Evolutionary conservation across 306 rosid species (phyloP).

Genomic region (Begonia fuchsioides): DNA sequence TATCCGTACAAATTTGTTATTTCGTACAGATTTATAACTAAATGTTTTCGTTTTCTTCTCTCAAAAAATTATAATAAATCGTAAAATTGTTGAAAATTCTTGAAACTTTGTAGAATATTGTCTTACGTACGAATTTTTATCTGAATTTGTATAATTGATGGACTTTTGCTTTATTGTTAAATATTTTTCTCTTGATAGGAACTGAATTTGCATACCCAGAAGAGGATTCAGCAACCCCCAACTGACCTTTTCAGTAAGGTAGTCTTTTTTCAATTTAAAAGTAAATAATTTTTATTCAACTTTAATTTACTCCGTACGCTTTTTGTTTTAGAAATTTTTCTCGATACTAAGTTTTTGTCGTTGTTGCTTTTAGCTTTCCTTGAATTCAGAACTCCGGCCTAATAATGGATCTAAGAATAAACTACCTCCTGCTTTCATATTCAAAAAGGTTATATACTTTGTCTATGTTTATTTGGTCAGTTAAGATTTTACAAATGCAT

Average conservation of each 20-base stretch:
- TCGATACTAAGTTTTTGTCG: background rate
- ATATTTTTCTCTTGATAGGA: slow-evolving; percentile 33
- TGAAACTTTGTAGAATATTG: too few species aligned
- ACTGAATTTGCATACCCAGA: slow-evolving; percentile 61
- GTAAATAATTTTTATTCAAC: too few species aligned
- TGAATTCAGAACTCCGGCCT: slow-evolving; percentile 41
- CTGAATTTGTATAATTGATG: too few species aligned
- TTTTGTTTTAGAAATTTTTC: too few species aligned
- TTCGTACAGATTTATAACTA: too few species aligned
- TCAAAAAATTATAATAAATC: too few species aligned
- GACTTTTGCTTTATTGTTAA: background rate
- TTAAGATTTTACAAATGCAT: background rate
- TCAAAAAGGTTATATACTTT: slow-evolving; percentile 41
- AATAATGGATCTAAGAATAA: slow-evolving; percentile 31
- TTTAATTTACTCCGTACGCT: too few species aligned
- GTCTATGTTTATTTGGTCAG: too few species aligned
- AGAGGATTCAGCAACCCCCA: slow-evolving; percentile 57
- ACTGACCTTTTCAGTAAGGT: slow-evolving; percentile 84
- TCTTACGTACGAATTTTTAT: too few species aligned
- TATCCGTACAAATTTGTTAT: too few species aligned
- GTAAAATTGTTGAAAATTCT: too few species aligned
- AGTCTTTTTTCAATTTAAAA: slow-evolving; percentile 2
- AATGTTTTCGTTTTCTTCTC: too few species aligned
- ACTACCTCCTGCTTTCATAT: slow-evolving; percentile 21
- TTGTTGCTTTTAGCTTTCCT: slow-evolving; percentile 38